phyloP scores from a whole-genome alignment of 1,284 basidiomycete genomes.

The Singerocomus inundabilis region DNA sequence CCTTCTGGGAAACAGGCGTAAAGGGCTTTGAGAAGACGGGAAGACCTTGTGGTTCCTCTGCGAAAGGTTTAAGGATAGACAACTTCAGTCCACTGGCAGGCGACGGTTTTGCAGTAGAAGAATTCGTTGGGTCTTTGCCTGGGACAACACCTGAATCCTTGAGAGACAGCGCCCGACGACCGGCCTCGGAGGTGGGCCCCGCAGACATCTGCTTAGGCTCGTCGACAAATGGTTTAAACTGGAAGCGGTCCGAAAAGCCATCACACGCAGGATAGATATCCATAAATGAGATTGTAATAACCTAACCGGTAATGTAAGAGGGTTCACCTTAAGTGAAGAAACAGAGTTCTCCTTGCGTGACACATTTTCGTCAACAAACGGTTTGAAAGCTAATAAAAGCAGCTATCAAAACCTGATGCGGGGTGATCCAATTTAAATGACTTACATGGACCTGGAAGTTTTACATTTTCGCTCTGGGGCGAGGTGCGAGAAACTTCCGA shows the following conservation, averaged over 20 bases:
- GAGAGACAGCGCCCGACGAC: constrained; percentile 38
- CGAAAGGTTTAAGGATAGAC: constrained; percentile 33
- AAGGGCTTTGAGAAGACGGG: constrained; percentile 60
- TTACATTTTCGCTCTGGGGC: constrained; percentile 37
- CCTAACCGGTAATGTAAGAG: neutral
- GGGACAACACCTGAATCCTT: constrained; percentile 32
- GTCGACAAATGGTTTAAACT: constrained; percentile 54
- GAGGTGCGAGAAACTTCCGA: constrained; percentile 36
- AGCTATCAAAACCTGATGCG: neutral
- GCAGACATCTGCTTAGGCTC: constrained; percentile 29
- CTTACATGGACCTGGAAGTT: constrained; percentile 42
- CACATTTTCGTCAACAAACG: constrained; percentile 61
- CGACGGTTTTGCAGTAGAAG: constrained; percentile 17
- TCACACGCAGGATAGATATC: constrained; percentile 2
- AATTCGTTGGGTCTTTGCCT: constrained; percentile 30
- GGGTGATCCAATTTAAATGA: constrained; percentile 15
- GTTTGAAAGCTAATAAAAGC: constrained; percentile 45
- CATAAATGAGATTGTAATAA: constrained; percentile 1
- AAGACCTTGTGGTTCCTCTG: constrained; percentile 34
- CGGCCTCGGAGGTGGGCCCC: constrained; percentile 29
- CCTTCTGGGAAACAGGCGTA: constrained; percentile 50
- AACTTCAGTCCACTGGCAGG: constrained; percentile 20
- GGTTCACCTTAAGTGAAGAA: constrained; percentile 47
- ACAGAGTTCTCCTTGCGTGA: constrained; percentile 46
- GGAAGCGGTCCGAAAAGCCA: neutral